Percentiles rank a stretch among this genome's conserved stretches.
phyloP scores from a whole-genome alignment of 2,329 filamentous ascomycete species.

The Karstenula rhodostoma region DNA sequence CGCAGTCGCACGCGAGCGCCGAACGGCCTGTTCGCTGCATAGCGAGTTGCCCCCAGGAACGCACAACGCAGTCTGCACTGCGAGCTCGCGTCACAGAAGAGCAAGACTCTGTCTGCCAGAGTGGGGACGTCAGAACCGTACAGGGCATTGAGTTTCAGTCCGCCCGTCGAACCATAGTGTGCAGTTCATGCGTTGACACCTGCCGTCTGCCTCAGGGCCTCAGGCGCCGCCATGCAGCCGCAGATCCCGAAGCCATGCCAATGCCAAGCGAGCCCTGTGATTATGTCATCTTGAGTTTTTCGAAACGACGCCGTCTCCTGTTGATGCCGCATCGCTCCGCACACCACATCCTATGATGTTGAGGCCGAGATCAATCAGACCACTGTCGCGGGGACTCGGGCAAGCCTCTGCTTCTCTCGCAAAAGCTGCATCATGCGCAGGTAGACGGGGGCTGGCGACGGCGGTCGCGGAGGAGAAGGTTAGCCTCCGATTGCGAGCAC shows the following conservation, averaged over 20 bases:
- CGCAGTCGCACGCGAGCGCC: neutral
- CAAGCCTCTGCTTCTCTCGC: slow-evolving; percentile 29
- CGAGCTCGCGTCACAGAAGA: neutral
- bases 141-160: neutral
- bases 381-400: slow-evolving; percentile 38
- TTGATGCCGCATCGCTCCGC: slow-evolving; percentile 7
- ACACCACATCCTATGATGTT: slow-evolving; percentile 35
- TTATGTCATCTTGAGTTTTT: slow-evolving; percentile 17
- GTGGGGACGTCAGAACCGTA: neutral
- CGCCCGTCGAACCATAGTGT: neutral
- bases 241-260: neutral
- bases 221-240: neutral
- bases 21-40: neutral
- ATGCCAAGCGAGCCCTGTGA: slow-evolving; percentile 7
- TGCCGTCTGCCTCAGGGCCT: neutral
- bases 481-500: slow-evolving; percentile 14
- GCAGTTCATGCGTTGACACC: neutral
- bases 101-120: neutral
- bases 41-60: neutral
- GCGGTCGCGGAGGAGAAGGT: slow-evolving; percentile 48
- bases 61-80: neutral
- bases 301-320: slow-evolving; percentile 2
- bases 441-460: slow-evolving; percentile 40
- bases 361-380: slow-evolving; percentile 37
- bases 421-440: slow-evolving; percentile 27